Conservation (phyloP, 2,329 filamentous ascomycete genomes). For the Fusarium albosuccineum region DNA sequence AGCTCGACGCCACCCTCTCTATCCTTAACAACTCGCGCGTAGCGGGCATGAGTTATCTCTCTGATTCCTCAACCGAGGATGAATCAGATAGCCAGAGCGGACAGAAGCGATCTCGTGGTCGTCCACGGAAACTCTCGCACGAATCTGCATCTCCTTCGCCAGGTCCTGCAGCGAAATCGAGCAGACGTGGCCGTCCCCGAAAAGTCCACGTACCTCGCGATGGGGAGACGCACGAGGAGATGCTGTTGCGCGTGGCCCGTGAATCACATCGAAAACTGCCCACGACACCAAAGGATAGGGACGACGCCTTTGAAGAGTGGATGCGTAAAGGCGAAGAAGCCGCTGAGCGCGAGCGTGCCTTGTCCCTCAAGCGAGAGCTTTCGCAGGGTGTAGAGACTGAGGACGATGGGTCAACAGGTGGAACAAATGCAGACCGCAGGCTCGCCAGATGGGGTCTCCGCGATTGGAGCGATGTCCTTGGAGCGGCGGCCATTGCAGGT, state of each 20-base stretch:
- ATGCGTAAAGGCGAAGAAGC: constrained; percentile 49
- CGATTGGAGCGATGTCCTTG: constrained; percentile 89
- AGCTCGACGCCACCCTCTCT: constrained; percentile 77
- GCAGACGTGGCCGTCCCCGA: constrained; percentile 55
- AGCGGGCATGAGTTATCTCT: constrained; percentile 57
- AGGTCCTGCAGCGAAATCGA: constrained; percentile 13
- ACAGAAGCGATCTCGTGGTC: constrained; percentile 45
- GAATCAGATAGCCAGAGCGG: constrained; percentile 49
- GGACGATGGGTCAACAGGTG: constrained; percentile 27
- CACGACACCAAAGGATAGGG: constrained; percentile 38
- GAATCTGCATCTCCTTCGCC: constrained; percentile 28
- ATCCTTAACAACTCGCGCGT: constrained; percentile 77
- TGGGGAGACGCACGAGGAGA: constrained; percentile 62
- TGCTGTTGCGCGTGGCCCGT: constrained; percentile 61
- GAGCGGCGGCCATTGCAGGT: constrained; percentile 80
- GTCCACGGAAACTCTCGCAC: constrained; percentile 40
- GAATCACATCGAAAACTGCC: constrained; percentile 53
- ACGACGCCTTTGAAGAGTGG: constrained; percentile 53
- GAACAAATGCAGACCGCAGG: constrained; percentile 43
- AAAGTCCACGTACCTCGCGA: constrained; percentile 55
- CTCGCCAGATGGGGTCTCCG: constrained; percentile 62
- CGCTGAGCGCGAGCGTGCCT: constrained; percentile 33
- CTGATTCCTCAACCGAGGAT: constrained; percentile 56
- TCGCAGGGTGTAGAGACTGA: constrained; percentile 34
- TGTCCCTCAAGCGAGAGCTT: constrained; percentile 29